These are phyloP conservation scores for Salix koriyanagi DNA, from an alignment of 345 rosid genomes.

Conservation along the genomic window DNA sequence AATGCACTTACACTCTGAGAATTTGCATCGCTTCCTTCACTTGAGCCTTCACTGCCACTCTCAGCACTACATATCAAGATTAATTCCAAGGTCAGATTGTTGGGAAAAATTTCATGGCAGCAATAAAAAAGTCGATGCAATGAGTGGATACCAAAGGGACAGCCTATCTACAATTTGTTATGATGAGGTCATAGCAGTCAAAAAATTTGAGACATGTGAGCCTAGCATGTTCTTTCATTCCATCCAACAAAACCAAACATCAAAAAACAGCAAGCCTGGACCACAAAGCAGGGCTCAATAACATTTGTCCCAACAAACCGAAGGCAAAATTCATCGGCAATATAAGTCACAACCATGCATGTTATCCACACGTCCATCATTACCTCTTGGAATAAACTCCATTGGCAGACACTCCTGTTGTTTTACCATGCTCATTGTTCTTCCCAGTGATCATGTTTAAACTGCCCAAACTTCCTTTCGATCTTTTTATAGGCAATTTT, in stretches of 20 bases:
- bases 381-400: slow-evolving; percentile 88
- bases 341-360: background rate
- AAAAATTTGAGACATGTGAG: background rate
- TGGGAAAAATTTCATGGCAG: background rate
- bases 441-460: slow-evolving; percentile 88
- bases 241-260: background rate
- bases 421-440: slow-evolving; percentile 63
- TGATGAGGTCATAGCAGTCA: background rate
- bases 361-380: slow-evolving; percentile 2
- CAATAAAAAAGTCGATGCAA: background rate
- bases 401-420: slow-evolving; percentile 70
- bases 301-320: background rate
- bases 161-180: slow-evolving; percentile 1
- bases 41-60: slow-evolving; percentile 88
- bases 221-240: background rate
- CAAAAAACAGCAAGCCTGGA: background rate
- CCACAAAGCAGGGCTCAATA: background rate
- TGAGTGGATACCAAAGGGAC: background rate
- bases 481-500: slow-evolving; percentile 94
- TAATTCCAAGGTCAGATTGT: slow-evolving; percentile 23
- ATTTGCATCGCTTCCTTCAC: slow-evolving; percentile 95
- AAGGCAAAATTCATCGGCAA: background rate
- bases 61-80: slow-evolving; percentile 52
- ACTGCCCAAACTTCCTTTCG: slow-evolving; percentile 97
- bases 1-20: slow-evolving; percentile 71